phyloP scores from a whole-genome alignment of 192 early-diverging fungal genomes.

The Dimargaris cristalligena region DNA sequence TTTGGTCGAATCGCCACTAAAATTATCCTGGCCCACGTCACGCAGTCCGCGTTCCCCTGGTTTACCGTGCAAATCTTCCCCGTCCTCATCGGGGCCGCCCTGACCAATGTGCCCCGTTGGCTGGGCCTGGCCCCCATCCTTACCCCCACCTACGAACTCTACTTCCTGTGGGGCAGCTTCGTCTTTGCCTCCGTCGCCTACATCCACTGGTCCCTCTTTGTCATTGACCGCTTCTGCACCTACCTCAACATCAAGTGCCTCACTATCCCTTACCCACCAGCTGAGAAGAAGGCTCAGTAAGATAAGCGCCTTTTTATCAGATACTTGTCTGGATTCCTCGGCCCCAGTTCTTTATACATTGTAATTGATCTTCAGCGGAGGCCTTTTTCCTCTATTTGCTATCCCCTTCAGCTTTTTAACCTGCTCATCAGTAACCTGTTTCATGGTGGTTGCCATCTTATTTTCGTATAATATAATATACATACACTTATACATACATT shows the following conservation, averaged over 20 bases:
- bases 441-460: too few species aligned
- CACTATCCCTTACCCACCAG: conserved; percentile 46
- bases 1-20: conserved; percentile 79
- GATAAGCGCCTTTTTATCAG: too few species aligned
- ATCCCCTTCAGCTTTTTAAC: too few species aligned
- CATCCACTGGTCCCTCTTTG: conserved; percentile 65
- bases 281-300: too few species aligned
- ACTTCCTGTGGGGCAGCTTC: conserved; percentile 52
- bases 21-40: conserved; percentile 80
- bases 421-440: too few species aligned
- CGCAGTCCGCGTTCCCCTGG: conserved; percentile 62
- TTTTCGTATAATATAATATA: too few species aligned
- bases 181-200: conserved; percentile 59
- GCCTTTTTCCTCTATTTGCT: too few species aligned
- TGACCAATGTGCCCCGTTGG: conserved; percentile 41
- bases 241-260: conserved; percentile 76
- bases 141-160: conserved; percentile 42
- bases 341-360: too few species aligned
- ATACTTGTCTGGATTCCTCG: too few species aligned
- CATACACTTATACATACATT: too few species aligned
- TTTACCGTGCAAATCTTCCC: conserved; percentile 67
- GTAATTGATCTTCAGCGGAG: too few species aligned
- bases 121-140: conserved; percentile 43
- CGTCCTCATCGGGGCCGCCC: conserved; percentile 47
- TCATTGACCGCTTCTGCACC: conserved; percentile 77